phyloP scores from a whole-genome alignment of 345 rosid genomes.

The Aurinia saxatilis region DNA sequence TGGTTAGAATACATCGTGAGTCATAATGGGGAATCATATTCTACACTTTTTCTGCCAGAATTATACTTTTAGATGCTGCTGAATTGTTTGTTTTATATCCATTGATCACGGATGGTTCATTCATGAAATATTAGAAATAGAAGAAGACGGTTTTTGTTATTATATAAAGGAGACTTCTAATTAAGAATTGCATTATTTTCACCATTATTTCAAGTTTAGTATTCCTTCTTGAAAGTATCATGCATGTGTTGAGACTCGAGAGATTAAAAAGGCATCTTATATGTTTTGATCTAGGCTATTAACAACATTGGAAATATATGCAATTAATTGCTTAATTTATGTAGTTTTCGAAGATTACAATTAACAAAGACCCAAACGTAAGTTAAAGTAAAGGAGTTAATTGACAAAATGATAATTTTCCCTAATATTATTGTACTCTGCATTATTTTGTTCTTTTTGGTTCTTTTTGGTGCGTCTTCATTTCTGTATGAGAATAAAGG shows the following conservation, averaged over 20 bases:
- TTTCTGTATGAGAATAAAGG: not conserved
- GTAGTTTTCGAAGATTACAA: slow-evolving; percentile 3
- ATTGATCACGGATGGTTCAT: slow-evolving; percentile 14
- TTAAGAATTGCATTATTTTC: not conserved
- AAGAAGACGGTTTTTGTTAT: not conserved
- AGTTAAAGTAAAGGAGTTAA: not conserved
- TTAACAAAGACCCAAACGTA: not conserved
- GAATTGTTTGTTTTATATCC: slow-evolving; percentile 12
- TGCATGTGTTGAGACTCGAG: slow-evolving; percentile 9
- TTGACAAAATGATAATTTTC: not conserved
- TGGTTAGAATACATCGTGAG: slow-evolving; percentile 24
- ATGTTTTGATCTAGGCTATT: not conserved
- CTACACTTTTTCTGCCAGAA: slow-evolving; percentile 19
- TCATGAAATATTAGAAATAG: not conserved
- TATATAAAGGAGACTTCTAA: not conserved
- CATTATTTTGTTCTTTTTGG: not conserved
- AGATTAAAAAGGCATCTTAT: slow-evolving; percentile 10
- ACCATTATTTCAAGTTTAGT: slow-evolving; percentile 10
- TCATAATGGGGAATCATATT: slow-evolving; percentile 26
- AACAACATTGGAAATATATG: not conserved
- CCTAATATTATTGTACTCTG: not conserved
- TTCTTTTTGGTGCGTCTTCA: not conserved
- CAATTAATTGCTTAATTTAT: not conserved
- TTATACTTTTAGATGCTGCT: slow-evolving; percentile 22
- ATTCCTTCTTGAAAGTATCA: slow-evolving; percentile 3